Percentiles rank a stretch among this genome's conserved stretches.
Conservation (phyloP, 129 eudicot genomes). For the Arctium minus region DNA sequence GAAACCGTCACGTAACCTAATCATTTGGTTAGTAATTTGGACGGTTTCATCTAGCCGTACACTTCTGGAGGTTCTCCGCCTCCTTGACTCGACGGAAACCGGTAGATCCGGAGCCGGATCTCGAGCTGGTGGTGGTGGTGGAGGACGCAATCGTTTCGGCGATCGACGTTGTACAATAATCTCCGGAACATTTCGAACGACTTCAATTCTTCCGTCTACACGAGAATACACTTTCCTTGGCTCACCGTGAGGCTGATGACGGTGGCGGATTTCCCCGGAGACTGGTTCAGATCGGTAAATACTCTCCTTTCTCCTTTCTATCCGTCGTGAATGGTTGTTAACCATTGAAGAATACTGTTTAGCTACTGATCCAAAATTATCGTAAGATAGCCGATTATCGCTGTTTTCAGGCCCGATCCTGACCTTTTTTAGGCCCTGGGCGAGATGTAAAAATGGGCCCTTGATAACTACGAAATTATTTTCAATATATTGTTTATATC, state of each 20-base stretch:
- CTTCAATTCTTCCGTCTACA: conserved; percentile 25
- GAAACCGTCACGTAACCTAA: background rate
- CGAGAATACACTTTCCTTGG: conserved; percentile 11
- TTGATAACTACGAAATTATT: too few relatives aligned
- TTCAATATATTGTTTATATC: too few relatives aligned
- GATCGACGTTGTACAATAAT: background rate
- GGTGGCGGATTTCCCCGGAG: background rate
- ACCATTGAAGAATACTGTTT: background rate
- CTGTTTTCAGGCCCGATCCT: too few relatives aligned
- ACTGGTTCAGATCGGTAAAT: background rate
- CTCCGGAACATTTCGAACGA: background rate
- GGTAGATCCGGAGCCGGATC: conserved; percentile 30
- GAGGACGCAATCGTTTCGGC: background rate
- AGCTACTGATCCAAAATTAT: too few relatives aligned
- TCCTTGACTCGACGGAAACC: background rate
- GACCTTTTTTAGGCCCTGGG: too few relatives aligned
- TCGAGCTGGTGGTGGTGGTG: background rate
- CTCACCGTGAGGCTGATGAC: background rate
- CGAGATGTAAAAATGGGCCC: too few relatives aligned
- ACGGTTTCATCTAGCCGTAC: conserved; percentile 12
- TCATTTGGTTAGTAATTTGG: background rate
- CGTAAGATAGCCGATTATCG: too few relatives aligned
- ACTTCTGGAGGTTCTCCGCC: conserved; percentile 29
- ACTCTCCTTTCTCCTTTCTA: background rate
- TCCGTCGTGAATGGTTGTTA: background rate